These are phyloP conservation scores for Colletotrichum viniferum DNA, from an alignment of 2,329 filamentous ascomycete genomes.

Conservation along the genomic window DNA sequence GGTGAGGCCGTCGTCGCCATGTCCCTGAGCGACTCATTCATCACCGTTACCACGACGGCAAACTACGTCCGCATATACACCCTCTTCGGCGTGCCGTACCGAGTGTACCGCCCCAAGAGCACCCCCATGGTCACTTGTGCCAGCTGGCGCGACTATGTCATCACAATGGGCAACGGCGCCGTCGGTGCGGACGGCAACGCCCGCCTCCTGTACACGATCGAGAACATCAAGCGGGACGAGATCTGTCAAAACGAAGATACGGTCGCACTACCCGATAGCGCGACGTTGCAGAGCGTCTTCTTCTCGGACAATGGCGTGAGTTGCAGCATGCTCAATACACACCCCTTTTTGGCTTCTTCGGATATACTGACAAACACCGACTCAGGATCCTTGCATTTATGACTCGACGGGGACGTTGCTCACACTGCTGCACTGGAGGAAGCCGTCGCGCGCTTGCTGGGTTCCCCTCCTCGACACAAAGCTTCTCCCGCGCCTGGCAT, in stretches of 20 bases:
- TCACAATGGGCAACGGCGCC: constrained; percentile 92
- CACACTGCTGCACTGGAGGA: constrained; percentile 89
- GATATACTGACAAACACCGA: constrained; percentile 6
- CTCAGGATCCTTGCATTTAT: constrained; percentile 90
- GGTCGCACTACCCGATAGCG: constrained; percentile 79
- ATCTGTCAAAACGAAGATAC: constrained; percentile 95
- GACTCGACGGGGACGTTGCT: constrained; percentile 90
- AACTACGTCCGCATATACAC: constrained; percentile 94
- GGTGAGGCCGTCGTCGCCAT: constrained; percentile 89
- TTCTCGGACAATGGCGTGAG: constrained; percentile 89
- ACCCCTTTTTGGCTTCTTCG: neutral
- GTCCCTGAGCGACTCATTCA: constrained; percentile 87
- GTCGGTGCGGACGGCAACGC: constrained; percentile 79
- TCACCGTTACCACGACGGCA: constrained; percentile 84
- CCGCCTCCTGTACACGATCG: constrained; percentile 85
- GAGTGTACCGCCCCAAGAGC: constrained; percentile 91
- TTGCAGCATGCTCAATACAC: constrained; percentile 26
- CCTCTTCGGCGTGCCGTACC: constrained; percentile 86
- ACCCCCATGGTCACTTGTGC: constrained; percentile 90
- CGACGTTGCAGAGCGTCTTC: constrained; percentile 80
- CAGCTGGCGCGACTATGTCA: constrained; percentile 94
- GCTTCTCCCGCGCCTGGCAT: constrained; percentile 78
- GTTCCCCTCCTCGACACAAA: constrained; percentile 91
- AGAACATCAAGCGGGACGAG: constrained; percentile 92
- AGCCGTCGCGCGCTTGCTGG: constrained; percentile 84